Conservation (phyloP, 2,329 filamentous ascomycete species). For the Fusarium chlamydosporum region DNA sequence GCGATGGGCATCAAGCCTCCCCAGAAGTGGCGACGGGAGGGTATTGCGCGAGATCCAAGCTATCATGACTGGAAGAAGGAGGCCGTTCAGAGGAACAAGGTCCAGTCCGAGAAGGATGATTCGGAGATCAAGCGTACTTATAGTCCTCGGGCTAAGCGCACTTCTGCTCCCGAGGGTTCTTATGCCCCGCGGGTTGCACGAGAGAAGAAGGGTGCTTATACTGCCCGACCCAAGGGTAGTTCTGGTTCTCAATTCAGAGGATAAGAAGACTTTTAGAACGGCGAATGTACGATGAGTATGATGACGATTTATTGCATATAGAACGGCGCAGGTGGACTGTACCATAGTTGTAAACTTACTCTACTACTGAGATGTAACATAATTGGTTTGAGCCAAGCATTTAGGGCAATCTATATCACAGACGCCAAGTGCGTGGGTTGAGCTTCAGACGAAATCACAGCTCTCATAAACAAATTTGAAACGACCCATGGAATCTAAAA, state of each 20-base stretch:
- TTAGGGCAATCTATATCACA: conserved; percentile 2
- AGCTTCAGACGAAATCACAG: too few species aligned
- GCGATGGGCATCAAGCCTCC: conserved; percentile 74
- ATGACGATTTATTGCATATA: conserved; percentile 34
- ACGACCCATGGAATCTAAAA: not conserved
- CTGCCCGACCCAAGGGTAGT: conserved; percentile 2
- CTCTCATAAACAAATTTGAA: not conserved
- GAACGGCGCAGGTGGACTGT: conserved; percentile 33
- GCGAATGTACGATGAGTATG: conserved; percentile 28
- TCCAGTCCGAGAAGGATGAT: conserved; percentile 52
- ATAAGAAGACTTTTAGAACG: conserved; percentile 20
- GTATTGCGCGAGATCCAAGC: conserved; percentile 61
- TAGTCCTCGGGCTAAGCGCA: conserved; percentile 5
- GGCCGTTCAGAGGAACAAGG: conserved; percentile 49
- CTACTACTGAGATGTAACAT: conserved; percentile 39
- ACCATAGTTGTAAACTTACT: conserved; percentile 43
- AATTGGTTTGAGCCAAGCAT: conserved; percentile 11
- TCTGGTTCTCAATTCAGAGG: conserved; percentile 10
- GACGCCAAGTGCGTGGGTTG: not conserved
- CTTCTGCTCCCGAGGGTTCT: not conserved
- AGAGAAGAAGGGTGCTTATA: not conserved
- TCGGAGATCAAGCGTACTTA: conserved; percentile 34
- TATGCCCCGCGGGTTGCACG: not conserved
- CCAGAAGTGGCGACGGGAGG: conserved; percentile 70
- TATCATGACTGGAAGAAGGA: conserved; percentile 57